Evolutionary conservation across 2,329 filamentous ascomycete species (phyloP).

Genomic region (Colletotrichum eremochloae): DNA sequence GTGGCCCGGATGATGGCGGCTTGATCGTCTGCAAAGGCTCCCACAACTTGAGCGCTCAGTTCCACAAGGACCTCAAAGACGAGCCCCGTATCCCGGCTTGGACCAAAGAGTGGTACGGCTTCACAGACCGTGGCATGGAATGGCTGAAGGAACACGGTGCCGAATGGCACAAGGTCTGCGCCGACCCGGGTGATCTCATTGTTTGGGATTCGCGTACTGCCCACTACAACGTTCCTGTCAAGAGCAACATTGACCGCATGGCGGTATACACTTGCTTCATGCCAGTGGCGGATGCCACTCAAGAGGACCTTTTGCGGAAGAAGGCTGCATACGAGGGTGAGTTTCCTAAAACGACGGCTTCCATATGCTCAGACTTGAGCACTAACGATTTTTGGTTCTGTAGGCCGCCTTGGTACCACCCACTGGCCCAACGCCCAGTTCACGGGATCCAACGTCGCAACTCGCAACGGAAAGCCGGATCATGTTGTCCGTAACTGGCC

Average conservation of each 20-base stretch:
- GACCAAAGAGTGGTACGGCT: conserved; percentile 53
- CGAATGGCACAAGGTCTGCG: conserved; percentile 54
- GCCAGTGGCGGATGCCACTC: conserved; percentile 55
- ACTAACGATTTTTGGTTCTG: neutral
- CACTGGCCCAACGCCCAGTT: conserved; percentile 59
- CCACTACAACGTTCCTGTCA: conserved; percentile 59
- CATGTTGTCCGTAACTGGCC: conserved; percentile 54
- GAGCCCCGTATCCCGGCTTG: conserved; percentile 53
- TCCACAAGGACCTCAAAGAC: conserved; percentile 52
- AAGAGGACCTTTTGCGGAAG: conserved; percentile 58
- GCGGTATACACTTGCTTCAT: conserved; percentile 57
- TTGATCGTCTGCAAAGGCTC: conserved; percentile 51
- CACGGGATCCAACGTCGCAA: conserved; percentile 45
- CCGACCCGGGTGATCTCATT: conserved; percentile 59
- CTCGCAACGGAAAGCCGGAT: conserved; percentile 46
- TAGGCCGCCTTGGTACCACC: conserved; percentile 54
- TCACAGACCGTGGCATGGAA: conserved; percentile 52
- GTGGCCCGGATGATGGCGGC: conserved; percentile 52
- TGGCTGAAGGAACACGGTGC: conserved; percentile 52
- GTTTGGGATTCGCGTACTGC: conserved; percentile 62
- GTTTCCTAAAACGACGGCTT: neutral
- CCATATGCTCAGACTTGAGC: accelerated
- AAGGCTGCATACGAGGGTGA: conserved; percentile 55
- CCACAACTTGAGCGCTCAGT: conserved; percentile 49
- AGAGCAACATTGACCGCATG: conserved; percentile 48